A percentile compares a stretch with the other conserved stretches of the same genome.
phyloP scores from a whole-genome alignment of 208 protist species.

The Trypanosoma avium region DNA sequence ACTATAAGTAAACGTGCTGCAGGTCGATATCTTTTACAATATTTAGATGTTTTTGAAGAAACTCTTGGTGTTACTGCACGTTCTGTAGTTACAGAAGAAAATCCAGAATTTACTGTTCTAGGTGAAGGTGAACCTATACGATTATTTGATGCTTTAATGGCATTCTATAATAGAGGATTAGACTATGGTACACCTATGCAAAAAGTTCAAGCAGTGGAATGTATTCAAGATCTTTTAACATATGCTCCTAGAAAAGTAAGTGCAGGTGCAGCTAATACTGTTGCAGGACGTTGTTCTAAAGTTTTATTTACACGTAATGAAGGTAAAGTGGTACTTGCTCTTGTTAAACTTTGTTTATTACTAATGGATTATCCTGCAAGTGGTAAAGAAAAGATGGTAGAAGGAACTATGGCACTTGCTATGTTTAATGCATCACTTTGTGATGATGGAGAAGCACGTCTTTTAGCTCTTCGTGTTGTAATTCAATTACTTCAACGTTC shows the following conservation, averaged over 20 bases:
- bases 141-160: conserved; percentile 83
- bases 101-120: conserved; percentile 68
- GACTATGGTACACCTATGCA: conserved; percentile 87
- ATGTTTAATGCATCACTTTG: conserved; percentile 90
- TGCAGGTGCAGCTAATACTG: conserved; percentile 70
- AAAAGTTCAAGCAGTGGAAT: conserved; percentile 87
- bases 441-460: conserved; percentile 79
- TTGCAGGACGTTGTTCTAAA: conserved; percentile 89
- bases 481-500: conserved; percentile 76
- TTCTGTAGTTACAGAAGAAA: conserved; percentile 45
- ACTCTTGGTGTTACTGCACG: conserved; percentile 67
- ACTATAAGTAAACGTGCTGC: conserved; percentile 77
- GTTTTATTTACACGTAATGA: conserved; percentile 91
- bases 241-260: conserved; percentile 74
- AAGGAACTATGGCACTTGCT: conserved; percentile 85
- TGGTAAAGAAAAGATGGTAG: conserved; percentile 90
- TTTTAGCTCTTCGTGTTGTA: conserved; percentile 73
- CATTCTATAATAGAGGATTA: conserved; percentile 85
- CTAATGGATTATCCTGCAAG: conserved; percentile 80
- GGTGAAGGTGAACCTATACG: conserved; percentile 64
- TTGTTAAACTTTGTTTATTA: conserved; percentile 83
- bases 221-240: conserved; percentile 84
- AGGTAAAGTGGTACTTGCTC: conserved; percentile 74
- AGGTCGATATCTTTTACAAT: conserved; percentile 84
- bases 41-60: conserved; percentile 66